Evolutionary conservation across 179 eudicot genomes (phyloP), one percentile per base, ranked within the genome.

Genomic region (Gypsophila paniculata): DNA sequence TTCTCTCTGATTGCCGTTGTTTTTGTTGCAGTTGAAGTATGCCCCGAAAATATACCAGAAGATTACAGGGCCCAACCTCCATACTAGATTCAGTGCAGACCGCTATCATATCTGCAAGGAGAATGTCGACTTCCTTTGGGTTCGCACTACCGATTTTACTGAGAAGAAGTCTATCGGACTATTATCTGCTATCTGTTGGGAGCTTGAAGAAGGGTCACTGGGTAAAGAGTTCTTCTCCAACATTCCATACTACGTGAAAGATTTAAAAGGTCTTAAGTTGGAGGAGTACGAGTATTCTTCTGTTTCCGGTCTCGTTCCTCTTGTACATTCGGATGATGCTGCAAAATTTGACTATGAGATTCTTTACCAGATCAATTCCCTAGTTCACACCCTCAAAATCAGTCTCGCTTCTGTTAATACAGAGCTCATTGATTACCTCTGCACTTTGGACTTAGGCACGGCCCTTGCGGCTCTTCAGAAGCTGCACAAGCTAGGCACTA

Each of bases 21-120:
- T 8, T 58, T 52, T 75, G 70, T 73, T 82, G 72, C 82, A 93
- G 98, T 87, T 93, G 73, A 89, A 86, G 80, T 86, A 88, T 72
- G 96, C 96, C 14, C 98, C 98, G 46, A 91, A 80, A 81, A 73
- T 93, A 65, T 93, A 79, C 77, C 74, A 81, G 74, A 91, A 81
- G 74, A 60, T 91, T 48, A 77, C 89, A 58, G 97, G 98, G 57
- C 85, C 91, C 65, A 78, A 83, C 69, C 72, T 86, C 46, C 68
- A 79, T 36, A 72, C 90, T 18, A 87, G 80, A 82, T 86, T 93
- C 72, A 76, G 71, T 39, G 82, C 83, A 49, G 87, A 91, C 70
- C 87, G 98, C 22, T 93, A 87, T 72, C 86, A 81, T 75, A 72
- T 89, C 66, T 91, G 93, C 82, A 93, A 91, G 87, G 98, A 93